phyloP scores from a whole-genome alignment of 208 protist genomes.

The Phytomonas sp. region DNA sequence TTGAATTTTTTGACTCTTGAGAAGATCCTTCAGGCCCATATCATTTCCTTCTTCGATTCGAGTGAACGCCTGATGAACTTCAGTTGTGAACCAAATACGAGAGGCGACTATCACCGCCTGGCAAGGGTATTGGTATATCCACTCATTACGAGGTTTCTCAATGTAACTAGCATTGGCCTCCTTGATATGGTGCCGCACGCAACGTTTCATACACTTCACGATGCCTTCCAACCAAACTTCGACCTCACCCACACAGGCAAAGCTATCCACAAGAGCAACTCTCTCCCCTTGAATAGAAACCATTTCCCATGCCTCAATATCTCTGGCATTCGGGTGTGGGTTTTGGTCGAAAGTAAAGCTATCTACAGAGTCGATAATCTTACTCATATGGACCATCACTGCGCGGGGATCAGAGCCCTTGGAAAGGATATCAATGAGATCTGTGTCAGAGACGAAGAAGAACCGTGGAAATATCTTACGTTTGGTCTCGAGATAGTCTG shows the following conservation, averaged over 20 bases:
- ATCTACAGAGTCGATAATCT: constrained; percentile 94
- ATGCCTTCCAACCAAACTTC: constrained; percentile 95
- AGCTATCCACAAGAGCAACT: constrained; percentile 88
- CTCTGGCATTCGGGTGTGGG: constrained; percentile 28
- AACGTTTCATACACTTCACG: constrained; percentile 78
- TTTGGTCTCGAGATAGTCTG: constrained; percentile 98
- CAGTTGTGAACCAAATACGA: constrained; percentile 96
- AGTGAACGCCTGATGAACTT: constrained; percentile 97
- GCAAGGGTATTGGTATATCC: constrained; percentile 95
- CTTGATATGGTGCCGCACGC: constrained; percentile 79
- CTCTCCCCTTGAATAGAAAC: constrained; percentile 91
- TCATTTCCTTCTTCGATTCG: constrained; percentile 97
- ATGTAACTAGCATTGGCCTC: constrained; percentile 92
- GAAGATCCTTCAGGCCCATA: constrained; percentile 96
- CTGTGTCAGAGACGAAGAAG: constrained; percentile 93
- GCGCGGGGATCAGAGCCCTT: constrained; percentile 91
- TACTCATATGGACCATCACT: constrained; percentile 96
- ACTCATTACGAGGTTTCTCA: constrained; percentile 95
- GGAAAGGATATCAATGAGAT: constrained; percentile 97
- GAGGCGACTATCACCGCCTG: constrained; percentile 94
- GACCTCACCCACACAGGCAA: constrained; percentile 92
- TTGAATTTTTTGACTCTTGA: constrained; percentile 92
- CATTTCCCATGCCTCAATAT: constrained; percentile 89
- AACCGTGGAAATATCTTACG: constrained; percentile 97
- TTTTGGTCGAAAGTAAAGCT: constrained; percentile 88